A percentile compares a stretch with the other conserved stretches of the same genome.
These are phyloP conservation scores for Talaromyces islandicus DNA, from an alignment of 2,329 filamentous ascomycete species.

Conservation along the genomic window DNA sequence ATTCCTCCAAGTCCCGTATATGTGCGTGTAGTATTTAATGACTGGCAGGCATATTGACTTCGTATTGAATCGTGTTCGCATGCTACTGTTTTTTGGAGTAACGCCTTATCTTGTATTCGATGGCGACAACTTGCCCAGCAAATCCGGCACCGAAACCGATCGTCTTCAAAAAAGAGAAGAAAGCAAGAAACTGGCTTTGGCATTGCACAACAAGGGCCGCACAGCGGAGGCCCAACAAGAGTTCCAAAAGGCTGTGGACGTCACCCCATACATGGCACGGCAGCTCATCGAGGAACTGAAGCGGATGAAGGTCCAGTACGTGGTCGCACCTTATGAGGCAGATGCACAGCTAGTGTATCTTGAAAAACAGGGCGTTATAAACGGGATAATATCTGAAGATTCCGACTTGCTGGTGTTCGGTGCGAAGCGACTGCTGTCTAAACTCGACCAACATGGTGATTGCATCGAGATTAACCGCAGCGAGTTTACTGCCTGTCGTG, in stretches of 20 bases:
- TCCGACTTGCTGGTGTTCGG: slow-evolving; percentile 95
- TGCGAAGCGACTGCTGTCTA: slow-evolving; percentile 82
- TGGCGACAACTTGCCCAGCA: slow-evolving; percentile 90
- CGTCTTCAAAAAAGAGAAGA: slow-evolving; percentile 70
- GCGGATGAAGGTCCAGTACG: slow-evolving; percentile 68
- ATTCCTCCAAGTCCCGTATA: background rate
- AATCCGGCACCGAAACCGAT: slow-evolving; percentile 76
- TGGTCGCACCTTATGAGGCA: slow-evolving; percentile 95
- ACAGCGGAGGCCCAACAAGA: slow-evolving; percentile 73
- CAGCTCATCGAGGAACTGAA: slow-evolving; percentile 89
- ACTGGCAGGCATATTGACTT: slow-evolving; percentile 73
- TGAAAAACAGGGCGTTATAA: slow-evolving; percentile 74
- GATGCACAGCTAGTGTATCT: slow-evolving; percentile 96
- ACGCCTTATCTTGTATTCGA: slow-evolving; percentile 96
- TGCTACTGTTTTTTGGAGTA: slow-evolving; percentile 89
- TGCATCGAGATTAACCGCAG: slow-evolving; percentile 86
- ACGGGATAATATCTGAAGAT: slow-evolving; percentile 90
- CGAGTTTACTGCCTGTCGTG: slow-evolving; percentile 82
- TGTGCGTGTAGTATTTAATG: slow-evolving; percentile 14
- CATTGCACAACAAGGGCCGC: slow-evolving; percentile 76
- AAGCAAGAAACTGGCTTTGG: slow-evolving; percentile 67
- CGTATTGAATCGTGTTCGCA: slow-evolving; percentile 81
- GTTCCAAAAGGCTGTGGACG: slow-evolving; percentile 90
- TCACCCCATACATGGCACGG: slow-evolving; percentile 93
- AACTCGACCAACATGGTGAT: slow-evolving; percentile 88